Evolutionary conservation across 805 yeast genomes (phyloP), one percentile per base, ranked within the genome.

Genomic region (Starmerella potacharoeniae): DNA sequence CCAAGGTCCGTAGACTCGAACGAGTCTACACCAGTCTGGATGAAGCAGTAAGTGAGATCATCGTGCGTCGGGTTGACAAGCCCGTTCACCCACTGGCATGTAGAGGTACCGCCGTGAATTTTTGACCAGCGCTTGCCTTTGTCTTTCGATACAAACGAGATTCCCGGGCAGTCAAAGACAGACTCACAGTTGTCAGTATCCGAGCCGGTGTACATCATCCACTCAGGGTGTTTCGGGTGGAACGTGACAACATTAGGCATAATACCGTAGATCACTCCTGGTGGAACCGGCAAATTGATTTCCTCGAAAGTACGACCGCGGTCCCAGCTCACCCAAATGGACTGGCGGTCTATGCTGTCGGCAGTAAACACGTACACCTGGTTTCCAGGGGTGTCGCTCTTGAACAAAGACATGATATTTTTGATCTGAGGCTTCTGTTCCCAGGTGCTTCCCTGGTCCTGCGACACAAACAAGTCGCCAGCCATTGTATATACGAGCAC

Each of bases 31-130:
- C 29, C 51, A 48, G 31, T 42, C 34, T 22, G 28, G 7, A 46
- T 53, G 77, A 43, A 82, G 78, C 97, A 93, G 56, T 78, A 77
- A 30, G 90, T 76, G 62, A 84, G 67, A 52, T 83, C 74, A 39
- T 75, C 74, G 54, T 76, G 71, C 4, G 68, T 70, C 40, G 73
- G 70, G 46, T 70, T 64, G 8, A 73, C 72, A 49, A 86, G 75
- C 34, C 76, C 72, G 13, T 82, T 82, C n/a, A 80, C 81, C 67
- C 79, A 91, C 51, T 78, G 78, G 74, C 98, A 91, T 7, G 68
- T 69, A 17, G 71, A 64, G 6, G 80, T 84, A 58, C 79, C 73
- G 7, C 77, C 77, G 29, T 73, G 67, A 59, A 93, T 65, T 52
- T 73, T 71, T 0, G 69, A 62, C 75, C 89, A 93, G 5, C 76